Evolutionary conservation across 805 yeast species (phyloP), one percentile per base, ranked within the genome.

Genomic region (Candida tammaniensis): DNA sequence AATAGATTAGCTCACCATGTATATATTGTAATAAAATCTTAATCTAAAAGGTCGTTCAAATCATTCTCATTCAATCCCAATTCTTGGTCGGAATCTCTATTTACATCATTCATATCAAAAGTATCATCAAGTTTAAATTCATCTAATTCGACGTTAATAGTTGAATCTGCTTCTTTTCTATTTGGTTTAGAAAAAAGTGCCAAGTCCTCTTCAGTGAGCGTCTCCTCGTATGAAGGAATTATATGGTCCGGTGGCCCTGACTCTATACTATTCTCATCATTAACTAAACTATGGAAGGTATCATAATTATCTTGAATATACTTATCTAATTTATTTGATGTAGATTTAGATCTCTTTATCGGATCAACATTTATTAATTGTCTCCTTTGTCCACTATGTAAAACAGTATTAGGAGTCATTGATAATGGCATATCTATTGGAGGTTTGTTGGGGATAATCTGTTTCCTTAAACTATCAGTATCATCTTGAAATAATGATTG

Each of bases 31-130:
- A 10, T 5, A 12, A 7, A 5, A 17, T n/a, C 10, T 26, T 26
- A 62, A 48, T 61, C 69, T 33, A 67, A 52, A 37, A 68, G 51
- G 30, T 55, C 62, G 19, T 54, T 47, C 32, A 68, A 47, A 18
- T 68, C 73, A 9, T 54, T 45, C 5, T 43, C 46, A 12, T 55
- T 44, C 34, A 68, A 55, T 1, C 72, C 73, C 7, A 58, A 35
- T 17, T 47, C 46, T 11, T 39, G 43, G 17, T 43, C 36, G 11
- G 19, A 17, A 35, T 36, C 42, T 12, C 35, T 38, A 3, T 24
- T 15, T 11, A 27, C 28, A 24, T 37, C 20, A 33, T 42, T 17
- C 24, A 30, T 26, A 11, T 39, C 43, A 18, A 36, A 36, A 8
- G 28, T 23, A 16, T 36, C 40, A 26, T 34, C 38, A 5, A 38